phyloP scores from a whole-genome alignment of 768 basidiomycete species.

The Rhizopogon salebrosus region DNA sequence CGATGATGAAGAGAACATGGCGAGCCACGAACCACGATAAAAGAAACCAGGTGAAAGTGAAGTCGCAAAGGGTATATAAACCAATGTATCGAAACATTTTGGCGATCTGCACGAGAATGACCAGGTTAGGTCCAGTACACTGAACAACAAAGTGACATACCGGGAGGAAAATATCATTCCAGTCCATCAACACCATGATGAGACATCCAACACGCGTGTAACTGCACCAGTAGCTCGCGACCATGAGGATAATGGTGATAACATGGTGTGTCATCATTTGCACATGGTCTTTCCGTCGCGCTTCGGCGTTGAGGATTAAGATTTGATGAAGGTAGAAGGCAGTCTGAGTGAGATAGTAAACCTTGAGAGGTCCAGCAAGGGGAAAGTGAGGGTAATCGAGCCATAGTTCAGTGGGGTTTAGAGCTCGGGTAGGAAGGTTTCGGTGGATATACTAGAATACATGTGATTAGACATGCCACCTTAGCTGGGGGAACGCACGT shows the following conservation, averaged over 20 bases:
- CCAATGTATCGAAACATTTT: constrained; percentile 93
- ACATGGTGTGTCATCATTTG: constrained; percentile 98
- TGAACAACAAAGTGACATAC: constrained; percentile 43
- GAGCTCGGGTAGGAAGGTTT: constrained; percentile 59
- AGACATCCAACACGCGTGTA: constrained; percentile 87
- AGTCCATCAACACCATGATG: constrained; percentile 91
- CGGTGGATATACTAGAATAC: constrained; percentile 68
- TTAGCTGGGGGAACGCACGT: constrained; percentile 32
- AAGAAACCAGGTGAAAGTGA: constrained; percentile 76
- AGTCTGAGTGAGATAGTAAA: constrained; percentile 82
- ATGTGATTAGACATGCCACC: constrained; percentile 8
- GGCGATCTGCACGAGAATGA: constrained; percentile 53
- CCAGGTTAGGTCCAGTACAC: too few species aligned
- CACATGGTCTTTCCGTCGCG: constrained; percentile 82
- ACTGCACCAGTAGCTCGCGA: constrained; percentile 73
- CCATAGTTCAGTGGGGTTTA: constrained; percentile 71
- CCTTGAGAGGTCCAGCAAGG: constrained; percentile 76
- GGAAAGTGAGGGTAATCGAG: constrained; percentile 76
- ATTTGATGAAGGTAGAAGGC: constrained; percentile 93
- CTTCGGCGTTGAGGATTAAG: constrained; percentile 89
- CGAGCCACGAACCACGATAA: constrained; percentile 89
- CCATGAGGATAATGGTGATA: constrained; percentile 78
- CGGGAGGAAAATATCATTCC: constrained; percentile 87
- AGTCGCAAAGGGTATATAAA: constrained; percentile 61
- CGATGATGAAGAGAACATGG: constrained; percentile 72